These are phyloP conservation scores for Candida michaelii DNA, from an alignment of 805 yeast species.

Conservation along the genomic window DNA sequence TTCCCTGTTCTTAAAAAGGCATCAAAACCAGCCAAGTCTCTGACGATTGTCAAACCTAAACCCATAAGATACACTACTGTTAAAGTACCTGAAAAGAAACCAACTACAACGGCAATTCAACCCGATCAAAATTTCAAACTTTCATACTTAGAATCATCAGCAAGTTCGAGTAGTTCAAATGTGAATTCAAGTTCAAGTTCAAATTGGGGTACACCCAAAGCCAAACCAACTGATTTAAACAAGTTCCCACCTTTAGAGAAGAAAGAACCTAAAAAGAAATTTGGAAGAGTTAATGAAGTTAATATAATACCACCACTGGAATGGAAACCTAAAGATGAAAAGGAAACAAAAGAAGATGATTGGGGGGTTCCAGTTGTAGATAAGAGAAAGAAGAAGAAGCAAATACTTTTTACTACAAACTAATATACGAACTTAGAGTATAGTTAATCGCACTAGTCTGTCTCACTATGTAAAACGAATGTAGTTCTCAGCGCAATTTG, in stretches of 20 bases:
- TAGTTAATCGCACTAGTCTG: too few relatives aligned
- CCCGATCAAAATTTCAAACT: slow-evolving; percentile 28
- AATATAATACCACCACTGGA: slow-evolving; percentile 16
- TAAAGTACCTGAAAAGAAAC: slow-evolving; percentile 12
- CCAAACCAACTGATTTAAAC: slow-evolving; percentile 10
- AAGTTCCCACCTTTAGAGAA: slow-evolving; percentile 52
- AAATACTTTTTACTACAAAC: slow-evolving; percentile 5
- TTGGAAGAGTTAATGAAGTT: slow-evolving; percentile 61
- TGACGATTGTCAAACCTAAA: slow-evolving; percentile 15
- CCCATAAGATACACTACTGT: slow-evolving; percentile 39
- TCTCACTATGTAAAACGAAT: too few relatives aligned
- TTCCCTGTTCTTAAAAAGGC: slow-evolving; percentile 36
- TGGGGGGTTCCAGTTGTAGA: slow-evolving; percentile 15
- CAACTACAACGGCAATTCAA: slow-evolving; percentile 16
- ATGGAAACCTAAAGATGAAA: slow-evolving; percentile 16
- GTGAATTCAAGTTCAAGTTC: slow-evolving; percentile 20
- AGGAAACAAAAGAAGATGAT: slow-evolving; percentile 2
- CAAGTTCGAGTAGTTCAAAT: slow-evolving; percentile 14
- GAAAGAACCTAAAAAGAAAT: slow-evolving; percentile 34
- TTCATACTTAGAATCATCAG: slow-evolving; percentile 26
- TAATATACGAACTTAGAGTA: too few relatives aligned
- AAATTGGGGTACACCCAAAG: neutral
- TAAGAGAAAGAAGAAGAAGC: slow-evolving; percentile 13
- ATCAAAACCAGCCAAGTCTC: slow-evolving; percentile 11
- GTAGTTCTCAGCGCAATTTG: too few relatives aligned